Evolutionary conservation across 345 rosid genomes (phyloP).

Genomic region (Chamaenerion angustifolium): DNA sequence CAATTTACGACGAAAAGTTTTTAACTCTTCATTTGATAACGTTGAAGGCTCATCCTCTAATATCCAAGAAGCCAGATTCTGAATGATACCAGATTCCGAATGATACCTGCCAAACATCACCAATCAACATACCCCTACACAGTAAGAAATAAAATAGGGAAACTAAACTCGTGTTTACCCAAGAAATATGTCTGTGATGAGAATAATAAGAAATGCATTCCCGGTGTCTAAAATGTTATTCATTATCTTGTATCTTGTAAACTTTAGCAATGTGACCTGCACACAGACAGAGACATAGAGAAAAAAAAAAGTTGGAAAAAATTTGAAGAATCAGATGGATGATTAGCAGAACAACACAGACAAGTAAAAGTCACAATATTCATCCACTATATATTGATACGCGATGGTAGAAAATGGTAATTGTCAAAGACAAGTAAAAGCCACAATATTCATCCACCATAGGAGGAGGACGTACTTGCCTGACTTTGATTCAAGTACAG

Average conservation of each 20-base stretch:
- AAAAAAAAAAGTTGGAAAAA: no score
- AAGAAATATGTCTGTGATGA: slow-evolving; percentile 60
- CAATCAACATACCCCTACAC: neutral
- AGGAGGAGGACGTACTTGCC: slow-evolving; percentile 27
- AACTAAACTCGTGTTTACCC: slow-evolving; percentile 36
- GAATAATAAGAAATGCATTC: slow-evolving; percentile 80
- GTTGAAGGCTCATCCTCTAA: no score
- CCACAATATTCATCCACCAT: no score
- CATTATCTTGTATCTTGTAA: slow-evolving; percentile 75
- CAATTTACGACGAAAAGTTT: no score
- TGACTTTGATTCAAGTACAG: slow-evolving; percentile 71
- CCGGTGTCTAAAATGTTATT: slow-evolving; percentile 76
- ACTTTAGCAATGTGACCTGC: slow-evolving; percentile 92
- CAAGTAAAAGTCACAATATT: no score
- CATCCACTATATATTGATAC: no score
- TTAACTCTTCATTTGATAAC: no score
- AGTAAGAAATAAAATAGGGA: neutral
- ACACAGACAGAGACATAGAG: slow-evolving; percentile 11
- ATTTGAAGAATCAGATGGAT: no score
- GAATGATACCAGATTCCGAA: slow-evolving; percentile 86
- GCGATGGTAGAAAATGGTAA: no score
- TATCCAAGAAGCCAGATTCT: no score
- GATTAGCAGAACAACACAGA: no score
- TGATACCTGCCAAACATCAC: slow-evolving; percentile 50
- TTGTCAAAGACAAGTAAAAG: no score